phyloP scores from a whole-genome alignment of 305 asterid species.

The Lippia alba region DNA sequence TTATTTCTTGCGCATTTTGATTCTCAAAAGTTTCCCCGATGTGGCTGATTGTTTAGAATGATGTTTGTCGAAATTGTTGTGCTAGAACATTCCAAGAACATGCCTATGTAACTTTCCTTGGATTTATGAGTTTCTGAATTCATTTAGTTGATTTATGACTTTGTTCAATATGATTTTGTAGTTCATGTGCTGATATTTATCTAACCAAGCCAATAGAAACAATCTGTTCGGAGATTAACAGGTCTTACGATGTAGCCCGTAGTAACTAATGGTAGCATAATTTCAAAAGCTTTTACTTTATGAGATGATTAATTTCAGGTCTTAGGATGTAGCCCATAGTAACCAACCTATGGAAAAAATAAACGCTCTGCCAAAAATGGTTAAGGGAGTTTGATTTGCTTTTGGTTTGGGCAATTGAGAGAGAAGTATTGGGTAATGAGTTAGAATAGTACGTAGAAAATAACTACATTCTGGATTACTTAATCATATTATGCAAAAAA shows the following conservation, averaged over 20 bases:
- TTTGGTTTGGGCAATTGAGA: neutral
- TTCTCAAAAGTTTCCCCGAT: too few relatives aligned
- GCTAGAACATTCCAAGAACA: too few relatives aligned
- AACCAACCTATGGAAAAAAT: neutral
- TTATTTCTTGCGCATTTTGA: too few relatives aligned
- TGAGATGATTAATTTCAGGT: neutral
- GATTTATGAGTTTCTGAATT: too few relatives aligned
- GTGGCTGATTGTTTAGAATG: too few relatives aligned
- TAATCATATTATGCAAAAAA: neutral
- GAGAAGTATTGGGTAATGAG: neutral
- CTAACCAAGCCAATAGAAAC: too few relatives aligned
- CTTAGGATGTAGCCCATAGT: neutral
- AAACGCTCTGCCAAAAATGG: neutral
- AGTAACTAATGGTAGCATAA: neutral
- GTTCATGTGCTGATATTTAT: too few relatives aligned
- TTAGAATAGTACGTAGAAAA: too few relatives aligned
- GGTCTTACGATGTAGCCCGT: neutral
- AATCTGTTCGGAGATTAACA: conserved; percentile 1
- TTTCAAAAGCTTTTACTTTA: neutral
- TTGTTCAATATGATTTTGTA: too few relatives aligned
- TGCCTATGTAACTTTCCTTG: too few relatives aligned
- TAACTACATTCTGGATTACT: neutral
- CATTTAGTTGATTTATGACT: too few relatives aligned
- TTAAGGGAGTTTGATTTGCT: neutral
- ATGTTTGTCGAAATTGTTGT: too few relatives aligned